Conservation (phyloP, 805 yeast species). For the Myxozyma monticola region DNA sequence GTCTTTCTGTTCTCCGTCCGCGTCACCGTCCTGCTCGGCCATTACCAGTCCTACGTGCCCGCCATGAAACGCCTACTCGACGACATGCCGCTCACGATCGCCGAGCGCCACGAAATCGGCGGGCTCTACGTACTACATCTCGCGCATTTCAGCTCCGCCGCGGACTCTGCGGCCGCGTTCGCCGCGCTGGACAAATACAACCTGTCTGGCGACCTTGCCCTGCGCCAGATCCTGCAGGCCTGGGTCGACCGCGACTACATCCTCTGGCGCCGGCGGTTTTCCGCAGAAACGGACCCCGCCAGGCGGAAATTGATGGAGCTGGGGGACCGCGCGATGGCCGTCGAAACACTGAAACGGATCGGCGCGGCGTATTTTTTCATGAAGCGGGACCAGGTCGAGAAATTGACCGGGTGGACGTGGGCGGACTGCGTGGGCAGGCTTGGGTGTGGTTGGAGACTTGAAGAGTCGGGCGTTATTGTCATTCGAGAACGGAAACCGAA, state of each 20-base stretch:
- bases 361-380: slow-evolving; percentile 24
- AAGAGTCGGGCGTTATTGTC: slow-evolving; percentile 12
- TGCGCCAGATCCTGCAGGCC: slow-evolving; percentile 25
- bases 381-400: slow-evolving; percentile 15
- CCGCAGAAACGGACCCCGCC: slow-evolving; percentile 23
- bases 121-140: slow-evolving; percentile 49
- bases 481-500: slow-evolving; percentile 23
- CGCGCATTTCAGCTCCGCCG: slow-evolving; percentile 29
- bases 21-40: slow-evolving; percentile 48
- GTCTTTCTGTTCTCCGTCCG: slow-evolving; percentile 53
- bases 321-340: slow-evolving; percentile 26
- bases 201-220: slow-evolving; percentile 15
- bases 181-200: slow-evolving; percentile 19
- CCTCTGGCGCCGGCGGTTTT: slow-evolving; percentile 25
- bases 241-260: slow-evolving; percentile 31
- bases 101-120: slow-evolving; percentile 46
- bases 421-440: slow-evolving; percentile 12
- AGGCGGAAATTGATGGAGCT: slow-evolving; percentile 23
- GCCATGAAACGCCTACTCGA: slow-evolving; percentile 48
- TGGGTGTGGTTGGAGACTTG: slow-evolving; percentile 27
- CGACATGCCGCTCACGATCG: slow-evolving; percentile 35
- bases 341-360: slow-evolving; percentile 19
- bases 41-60: slow-evolving; percentile 57
- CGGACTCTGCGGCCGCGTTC: slow-evolving; percentile 26
- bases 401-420: slow-evolving; percentile 25